Evolutionary conservation across 148 eudicot genomes (phyloP).

Genomic region (Camellia japonica): DNA sequence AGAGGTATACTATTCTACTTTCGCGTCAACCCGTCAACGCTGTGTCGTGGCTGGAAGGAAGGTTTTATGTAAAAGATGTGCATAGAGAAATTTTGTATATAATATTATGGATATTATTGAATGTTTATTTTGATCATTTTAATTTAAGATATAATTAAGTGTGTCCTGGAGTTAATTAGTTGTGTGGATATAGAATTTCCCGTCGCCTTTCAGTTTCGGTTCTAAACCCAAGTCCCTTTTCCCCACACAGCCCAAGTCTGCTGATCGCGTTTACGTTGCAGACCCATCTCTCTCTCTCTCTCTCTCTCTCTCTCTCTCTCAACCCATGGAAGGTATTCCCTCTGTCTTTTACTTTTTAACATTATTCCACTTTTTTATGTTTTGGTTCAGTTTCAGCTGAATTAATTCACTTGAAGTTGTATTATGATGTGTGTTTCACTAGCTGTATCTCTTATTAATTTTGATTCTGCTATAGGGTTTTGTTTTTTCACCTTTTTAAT

Average conservation of each 20-base stretch:
- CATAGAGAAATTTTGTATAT: no score
- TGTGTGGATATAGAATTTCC: no score
- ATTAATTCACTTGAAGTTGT: background rate
- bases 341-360: background rate
- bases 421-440: background rate
- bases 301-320: conserved; percentile 11
- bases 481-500: background rate
- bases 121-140: no score
- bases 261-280: background rate
- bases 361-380: background rate
- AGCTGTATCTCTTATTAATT: background rate
- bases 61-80: no score
- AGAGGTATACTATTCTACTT: conserved; percentile 3
- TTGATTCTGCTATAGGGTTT: background rate
- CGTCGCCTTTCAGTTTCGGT: no score
- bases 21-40: conserved; percentile 23
- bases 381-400: background rate
- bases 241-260: background rate
- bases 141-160: no score
- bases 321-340: conserved; percentile 27
- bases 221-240: background rate
- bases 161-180: no score
- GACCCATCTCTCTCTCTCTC: background rate
- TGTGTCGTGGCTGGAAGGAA: no score
- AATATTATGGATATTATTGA: no score